Base-by-base conservation (phyloP, 768 basidiomycete species). In the Guyanaporus albipodus region DNA sequence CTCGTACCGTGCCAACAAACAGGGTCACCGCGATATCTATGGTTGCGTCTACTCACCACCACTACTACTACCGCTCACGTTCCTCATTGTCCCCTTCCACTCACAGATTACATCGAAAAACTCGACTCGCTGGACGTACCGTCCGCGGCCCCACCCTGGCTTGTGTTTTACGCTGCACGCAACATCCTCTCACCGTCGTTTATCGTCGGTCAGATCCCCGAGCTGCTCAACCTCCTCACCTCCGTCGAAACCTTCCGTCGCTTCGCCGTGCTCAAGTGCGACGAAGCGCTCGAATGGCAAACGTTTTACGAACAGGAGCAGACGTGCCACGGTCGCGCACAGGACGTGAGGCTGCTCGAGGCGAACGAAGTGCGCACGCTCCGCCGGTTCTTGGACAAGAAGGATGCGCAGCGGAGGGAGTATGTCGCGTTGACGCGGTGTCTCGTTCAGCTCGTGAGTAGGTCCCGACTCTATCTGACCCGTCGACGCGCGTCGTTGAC, bases 191-290 rank as follows among this genome's bases (percentile, higher is more conserved):
- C 17, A 0, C 64, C 66, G 4, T 41, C 46, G n/a, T 61, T 66
- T 37, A 57, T 66, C 11, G 6, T 66, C 10, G 66, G 63, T 4
- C 64, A 66, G 41, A 58, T 66, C 15, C 61, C 66, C 4, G 66
- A 63, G 27, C 27, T 67, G 31, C 54, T 67, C 21, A 42, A 66
- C 34, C 46, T 56, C 26, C 54, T 66, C 18, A 22, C 55, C 3
- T 27, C 40, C 9, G 21, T 67, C 29, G 66, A 67, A 31, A 43
- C 33, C 0, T 55, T 57, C n/a, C 56, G 63, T 19, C 55, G 34
- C 17, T 56, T 52, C 15, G 57, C 57, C 0, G 28, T 36, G 5
- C 32, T 49, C 42, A 57, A 52, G 23, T 46, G 52, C 3, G 53
- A 48, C 8, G 55, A 61, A 28, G 57, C 50, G 1, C 50, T 67